Evolutionary conservation across 2,329 filamentous ascomycete species (phyloP), one percentile per base, ranked within the genome.

Genomic region (Fusarium phyllophilum): DNA sequence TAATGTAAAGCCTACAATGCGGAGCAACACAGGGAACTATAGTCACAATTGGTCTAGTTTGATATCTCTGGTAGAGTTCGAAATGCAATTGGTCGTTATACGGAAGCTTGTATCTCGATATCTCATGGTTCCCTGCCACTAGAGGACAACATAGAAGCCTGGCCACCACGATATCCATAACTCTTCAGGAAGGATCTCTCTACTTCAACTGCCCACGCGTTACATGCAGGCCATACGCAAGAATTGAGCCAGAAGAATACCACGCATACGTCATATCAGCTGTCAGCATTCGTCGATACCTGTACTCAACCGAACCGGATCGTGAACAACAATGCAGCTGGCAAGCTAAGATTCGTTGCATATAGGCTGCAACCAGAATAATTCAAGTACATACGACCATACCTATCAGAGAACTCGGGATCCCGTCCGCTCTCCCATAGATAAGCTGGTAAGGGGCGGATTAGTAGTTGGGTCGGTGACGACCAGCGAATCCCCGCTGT

Each of bases 271-370:
- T 15, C n/a, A 51, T 51, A 17, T 8, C 4, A 51, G 13, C 12
- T 20, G 2, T 8, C 4, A 15, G 17, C n/a, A 51, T 24, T 20
- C 9, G 12, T 17, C 4, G 9, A 51, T 34, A 17, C n/a, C 8
- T 34, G 22, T 24, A 14, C 48, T 24, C 4, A 24, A 11, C n/a
- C n/a, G 12, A 34, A 13, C 24, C 5, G 14, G 17, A 10, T 3
- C 10, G 24, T 17, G 8, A 15, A 18, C 10, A 7, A 22, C 10
- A 14, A 17, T 17, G 20, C 20, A 22, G 14, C 24, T 22, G 20
- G 10, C 18, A 39, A 39, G 24, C 20, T 13, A 6, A 5, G 8
- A 17, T 6, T 0, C 12, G 4, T 8, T 22, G 2, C 0, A 38
- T 39, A 54, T 54, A 39, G 1, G 2, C 14, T 54, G 20, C 11